These are phyloP conservation scores for Coriaria nepalensis DNA, from an alignment of 306 rosid genomes.

Conservation along the genomic window DNA sequence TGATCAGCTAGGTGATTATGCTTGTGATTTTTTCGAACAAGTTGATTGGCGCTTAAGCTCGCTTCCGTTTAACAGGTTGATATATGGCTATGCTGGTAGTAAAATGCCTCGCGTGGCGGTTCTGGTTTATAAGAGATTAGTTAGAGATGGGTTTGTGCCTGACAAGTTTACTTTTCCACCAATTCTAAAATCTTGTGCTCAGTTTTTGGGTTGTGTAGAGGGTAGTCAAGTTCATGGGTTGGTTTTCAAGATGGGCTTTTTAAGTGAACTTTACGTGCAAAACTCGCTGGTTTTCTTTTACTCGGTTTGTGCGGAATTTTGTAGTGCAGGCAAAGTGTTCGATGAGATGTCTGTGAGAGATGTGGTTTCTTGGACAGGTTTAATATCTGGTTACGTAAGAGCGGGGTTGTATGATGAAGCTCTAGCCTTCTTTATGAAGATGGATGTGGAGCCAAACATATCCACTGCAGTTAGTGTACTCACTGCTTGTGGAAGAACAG, in stretches of 20 bases:
- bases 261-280: conserved; percentile 42
- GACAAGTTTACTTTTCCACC: conserved; percentile 56
- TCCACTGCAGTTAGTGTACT: conserved; percentile 51
- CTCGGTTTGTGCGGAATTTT: conserved; percentile 37
- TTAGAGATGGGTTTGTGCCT: conserved; percentile 53
- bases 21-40: conserved; percentile 57
- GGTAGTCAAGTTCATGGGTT: conserved; percentile 49
- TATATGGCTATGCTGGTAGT: conserved; percentile 29
- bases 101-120: conserved; percentile 30
- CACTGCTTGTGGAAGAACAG: conserved; percentile 49
- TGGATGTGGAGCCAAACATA: conserved; percentile 52
- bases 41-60: conserved; percentile 43
- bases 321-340: conserved; percentile 41
- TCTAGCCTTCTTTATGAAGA: conserved; percentile 21
- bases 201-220: conserved; percentile 41
- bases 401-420: conserved; percentile 43
- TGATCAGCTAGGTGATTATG: conserved; percentile 26
- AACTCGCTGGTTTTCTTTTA: conserved; percentile 46
- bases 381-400: conserved; percentile 52
- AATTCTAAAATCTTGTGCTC: conserved; percentile 60
- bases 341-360: conserved; percentile 70
- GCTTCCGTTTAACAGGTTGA: conserved; percentile 49
- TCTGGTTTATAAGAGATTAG: conserved; percentile 24
- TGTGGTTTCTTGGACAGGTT: conserved; percentile 73
- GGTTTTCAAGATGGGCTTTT: conserved; percentile 33